Conservation (phyloP, 106 monocot species). For the Dioscorea dumetorum region DNA sequence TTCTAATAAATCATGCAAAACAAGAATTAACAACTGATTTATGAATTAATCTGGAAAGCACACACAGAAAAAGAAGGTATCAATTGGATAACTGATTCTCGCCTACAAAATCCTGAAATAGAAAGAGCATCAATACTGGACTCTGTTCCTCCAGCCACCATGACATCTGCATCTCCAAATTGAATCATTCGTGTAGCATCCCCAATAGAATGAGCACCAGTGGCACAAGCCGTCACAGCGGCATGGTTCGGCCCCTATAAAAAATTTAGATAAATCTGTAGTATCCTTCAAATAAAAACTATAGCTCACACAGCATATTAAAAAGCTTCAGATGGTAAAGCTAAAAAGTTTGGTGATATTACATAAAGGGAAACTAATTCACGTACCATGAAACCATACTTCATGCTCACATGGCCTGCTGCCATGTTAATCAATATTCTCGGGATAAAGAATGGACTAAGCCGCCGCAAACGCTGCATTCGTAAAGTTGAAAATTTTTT, state of each 20-base stretch:
- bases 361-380: not conserved
- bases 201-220: slow-evolving; percentile 95
- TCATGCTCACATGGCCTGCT: slow-evolving; percentile 98
- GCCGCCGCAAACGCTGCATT: slow-evolving; percentile 64
- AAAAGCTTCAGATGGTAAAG: too few relatives aligned
- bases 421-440: slow-evolving; percentile 98
- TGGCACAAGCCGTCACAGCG: slow-evolving; percentile 96
- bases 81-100: not conserved
- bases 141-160: slow-evolving; percentile 96
- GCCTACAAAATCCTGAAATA: slow-evolving; percentile 93
- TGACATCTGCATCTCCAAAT: slow-evolving; percentile 98
- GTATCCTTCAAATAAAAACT: not conserved
- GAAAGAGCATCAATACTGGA: slow-evolving; percentile 94
- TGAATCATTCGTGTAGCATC: slow-evolving; percentile 98
- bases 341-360: too few relatives aligned
- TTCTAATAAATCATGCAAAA: too few relatives aligned
- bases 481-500: slow-evolving; percentile 9
- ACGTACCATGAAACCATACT: slow-evolving; percentile 91
- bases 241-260: slow-evolving; percentile 95
- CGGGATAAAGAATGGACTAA: slow-evolving; percentile 91
- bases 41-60: too few relatives aligned
- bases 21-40: too few relatives aligned
- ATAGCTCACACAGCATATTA: too few relatives aligned
- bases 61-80: too few relatives aligned
- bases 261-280: not conserved